Base-by-base conservation (phyloP, 176 grass and related monocot genomes). In the Poa pratensis region DNA sequence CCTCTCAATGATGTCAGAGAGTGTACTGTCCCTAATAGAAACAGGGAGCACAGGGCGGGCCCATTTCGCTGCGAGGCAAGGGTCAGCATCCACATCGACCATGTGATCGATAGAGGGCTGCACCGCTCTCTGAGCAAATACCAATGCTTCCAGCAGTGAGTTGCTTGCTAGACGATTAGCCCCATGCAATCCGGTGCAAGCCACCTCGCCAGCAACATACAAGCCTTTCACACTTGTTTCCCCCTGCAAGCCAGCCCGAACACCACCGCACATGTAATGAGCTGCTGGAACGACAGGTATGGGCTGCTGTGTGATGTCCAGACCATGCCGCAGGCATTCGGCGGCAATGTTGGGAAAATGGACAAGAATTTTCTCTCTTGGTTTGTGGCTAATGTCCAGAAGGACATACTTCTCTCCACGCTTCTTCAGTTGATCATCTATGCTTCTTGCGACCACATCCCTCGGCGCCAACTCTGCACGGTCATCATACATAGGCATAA, bases 211-310 rank as follows among this genome's bases (percentile, higher is more conserved):
- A 30, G 93, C 93, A 27, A 98, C 91, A 78, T 94, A 95, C 32
- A 98, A 61, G 58, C 96, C 96, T 87, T 69, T 98, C 79, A 95
- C 86, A 85, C 90, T 95, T 5, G 96, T 98, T 83, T 98, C 93
- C 59, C 96, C 96, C 34, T 94, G 93, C 23, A 98, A 81, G 39
- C 96, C 96, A 30, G 96, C 96, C 55, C 93, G 91, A 32, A 98
- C 91, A 22, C 96, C 96, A 37, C 96, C 96, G 39, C 96, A 98
- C 96, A 98, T 98, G 89, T 98, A 98, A 54, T 98, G 96, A 23
- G 96, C 91, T 50, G 96, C 96, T 30, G 93, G 96, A 72, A 98
- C 64, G 3, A 98, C 93, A 30, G 96, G 96, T 66, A 95, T 92
- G 5, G 91, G 80, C 5, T 93, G 86, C 19, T 7, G 49, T 3